Conservation (phyloP, 306 rosid genomes). For the Citrullus amarus region DNA sequence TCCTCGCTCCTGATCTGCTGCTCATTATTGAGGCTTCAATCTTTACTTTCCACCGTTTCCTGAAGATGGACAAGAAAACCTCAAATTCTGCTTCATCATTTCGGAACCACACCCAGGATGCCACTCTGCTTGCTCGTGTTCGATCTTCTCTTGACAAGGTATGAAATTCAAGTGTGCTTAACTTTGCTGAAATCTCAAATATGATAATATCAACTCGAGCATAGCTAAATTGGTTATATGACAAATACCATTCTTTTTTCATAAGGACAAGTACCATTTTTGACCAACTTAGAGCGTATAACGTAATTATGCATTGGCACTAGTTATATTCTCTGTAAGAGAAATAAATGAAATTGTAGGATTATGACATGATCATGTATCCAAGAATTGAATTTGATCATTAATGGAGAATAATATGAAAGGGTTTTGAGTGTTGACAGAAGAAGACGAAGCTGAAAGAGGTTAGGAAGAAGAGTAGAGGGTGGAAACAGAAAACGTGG, state of each 20-base stretch:
- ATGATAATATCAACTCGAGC: too few relatives aligned
- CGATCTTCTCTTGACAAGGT: constrained; percentile 77
- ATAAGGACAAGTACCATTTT: too few relatives aligned
- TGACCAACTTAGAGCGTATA: not conserved
- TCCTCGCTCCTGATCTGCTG: constrained; percentile 69
- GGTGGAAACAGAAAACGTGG: constrained; percentile 66
- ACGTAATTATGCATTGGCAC: not conserved
- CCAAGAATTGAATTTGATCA: not conserved
- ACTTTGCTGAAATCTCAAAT: not conserved
- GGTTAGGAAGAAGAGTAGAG: constrained; percentile 50
- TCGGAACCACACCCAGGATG: constrained; percentile 62
- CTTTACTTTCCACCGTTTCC: constrained; percentile 62
- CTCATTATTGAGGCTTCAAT: constrained; percentile 57
- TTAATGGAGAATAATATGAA: not conserved
- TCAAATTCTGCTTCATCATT: constrained; percentile 36
- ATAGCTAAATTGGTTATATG: too few relatives aligned
- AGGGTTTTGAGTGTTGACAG: constrained; percentile 30
- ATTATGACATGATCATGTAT: not conserved
- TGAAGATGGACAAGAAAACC: constrained; percentile 74
- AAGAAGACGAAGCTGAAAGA: constrained; percentile 68
- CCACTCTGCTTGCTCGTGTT: constrained; percentile 63
- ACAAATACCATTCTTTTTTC: too few relatives aligned
- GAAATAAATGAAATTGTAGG: not conserved
- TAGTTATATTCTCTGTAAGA: not conserved
- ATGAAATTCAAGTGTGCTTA: not conserved